phyloP scores from a whole-genome alignment of 2,329 filamentous ascomycete genomes.

The Paraphoma chrysanthemicola region DNA sequence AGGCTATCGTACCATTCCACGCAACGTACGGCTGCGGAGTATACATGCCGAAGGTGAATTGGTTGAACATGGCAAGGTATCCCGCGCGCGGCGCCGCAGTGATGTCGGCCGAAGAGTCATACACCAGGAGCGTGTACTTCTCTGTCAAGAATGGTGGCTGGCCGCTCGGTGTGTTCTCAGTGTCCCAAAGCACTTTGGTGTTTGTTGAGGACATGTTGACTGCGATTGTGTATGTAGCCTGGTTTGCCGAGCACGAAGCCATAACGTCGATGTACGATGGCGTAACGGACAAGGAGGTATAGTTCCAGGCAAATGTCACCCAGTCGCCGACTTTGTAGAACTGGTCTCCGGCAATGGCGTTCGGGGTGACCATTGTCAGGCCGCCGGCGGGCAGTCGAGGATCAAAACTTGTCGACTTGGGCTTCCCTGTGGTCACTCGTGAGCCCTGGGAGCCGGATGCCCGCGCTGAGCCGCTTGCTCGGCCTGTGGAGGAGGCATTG shows the following conservation, averaged over 20 bases:
- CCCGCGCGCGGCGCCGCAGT: constrained; percentile 62
- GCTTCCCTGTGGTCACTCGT: constrained; percentile 24
- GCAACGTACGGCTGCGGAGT: constrained; percentile 59
- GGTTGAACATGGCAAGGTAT: constrained; percentile 59
- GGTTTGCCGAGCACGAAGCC: constrained; percentile 66
- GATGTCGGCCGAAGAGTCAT: constrained; percentile 63
- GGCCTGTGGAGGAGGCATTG: constrained; percentile 21
- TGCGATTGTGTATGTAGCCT: constrained; percentile 67
- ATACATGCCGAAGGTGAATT: constrained; percentile 70
- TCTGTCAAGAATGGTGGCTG: constrained; percentile 60
- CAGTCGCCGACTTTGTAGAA: constrained; percentile 71
- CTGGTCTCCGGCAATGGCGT: constrained; percentile 54
- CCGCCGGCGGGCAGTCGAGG: constrained; percentile 64
- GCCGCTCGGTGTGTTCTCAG: constrained; percentile 43
- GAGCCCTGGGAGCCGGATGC: constrained; percentile 24
- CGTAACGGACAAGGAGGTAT: constrained; percentile 67
- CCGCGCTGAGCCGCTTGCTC: constrained; percentile 27
- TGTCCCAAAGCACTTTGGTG: constrained; percentile 68
- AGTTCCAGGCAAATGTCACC: constrained; percentile 73
- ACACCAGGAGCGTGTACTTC: constrained; percentile 69
- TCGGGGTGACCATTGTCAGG: constrained; percentile 67
- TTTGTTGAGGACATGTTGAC: constrained; percentile 62
- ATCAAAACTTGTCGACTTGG: constrained; percentile 53
- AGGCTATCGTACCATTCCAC: constrained; percentile 53
- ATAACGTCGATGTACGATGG: constrained; percentile 67